phyloP scores from a whole-genome alignment of 257 asterid species.

The Solanum verrucosum region DNA sequence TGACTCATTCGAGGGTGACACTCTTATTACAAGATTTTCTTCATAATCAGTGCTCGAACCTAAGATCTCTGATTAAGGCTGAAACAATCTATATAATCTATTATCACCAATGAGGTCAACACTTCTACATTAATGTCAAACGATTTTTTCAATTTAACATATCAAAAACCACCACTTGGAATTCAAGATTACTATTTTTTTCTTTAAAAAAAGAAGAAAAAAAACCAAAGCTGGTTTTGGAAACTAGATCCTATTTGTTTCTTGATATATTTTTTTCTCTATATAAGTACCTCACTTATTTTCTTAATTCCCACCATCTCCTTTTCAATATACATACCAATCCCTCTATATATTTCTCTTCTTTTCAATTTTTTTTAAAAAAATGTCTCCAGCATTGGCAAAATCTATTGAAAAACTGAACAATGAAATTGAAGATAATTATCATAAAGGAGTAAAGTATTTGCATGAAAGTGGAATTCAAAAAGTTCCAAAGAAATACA shows the following conservation, averaged over 20 bases:
- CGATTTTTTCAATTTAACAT: slow-evolving; percentile 21
- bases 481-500: slow-evolving; percentile 59
- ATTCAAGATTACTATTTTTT: neutral
- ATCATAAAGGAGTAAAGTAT: slow-evolving; percentile 64
- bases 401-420: slow-evolving; percentile 5
- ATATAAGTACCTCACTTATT: slow-evolving; percentile 23
- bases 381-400: slow-evolving; percentile 52
- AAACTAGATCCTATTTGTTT: slow-evolving; percentile 17
- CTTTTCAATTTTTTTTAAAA: too few relatives aligned
- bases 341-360: neutral
- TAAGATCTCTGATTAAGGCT: too few relatives aligned
- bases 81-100: neutral
- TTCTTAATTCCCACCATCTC: slow-evolving; percentile 23
- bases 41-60: too few relatives aligned
- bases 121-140: slow-evolving; percentile 26
- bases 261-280: neutral
- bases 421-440: slow-evolving; percentile 1
- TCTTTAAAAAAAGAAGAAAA: neutral
- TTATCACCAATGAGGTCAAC: neutral
- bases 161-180: slow-evolving; percentile 10
- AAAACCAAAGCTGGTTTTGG: slow-evolving; percentile 9
- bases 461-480: slow-evolving; percentile 58
- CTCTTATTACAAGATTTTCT: too few relatives aligned
- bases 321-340: neutral
- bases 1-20: too few relatives aligned